Conservation (phyloP, 2,329 filamentous ascomycete genomes). For the Periglandula ipomoeae region DNA sequence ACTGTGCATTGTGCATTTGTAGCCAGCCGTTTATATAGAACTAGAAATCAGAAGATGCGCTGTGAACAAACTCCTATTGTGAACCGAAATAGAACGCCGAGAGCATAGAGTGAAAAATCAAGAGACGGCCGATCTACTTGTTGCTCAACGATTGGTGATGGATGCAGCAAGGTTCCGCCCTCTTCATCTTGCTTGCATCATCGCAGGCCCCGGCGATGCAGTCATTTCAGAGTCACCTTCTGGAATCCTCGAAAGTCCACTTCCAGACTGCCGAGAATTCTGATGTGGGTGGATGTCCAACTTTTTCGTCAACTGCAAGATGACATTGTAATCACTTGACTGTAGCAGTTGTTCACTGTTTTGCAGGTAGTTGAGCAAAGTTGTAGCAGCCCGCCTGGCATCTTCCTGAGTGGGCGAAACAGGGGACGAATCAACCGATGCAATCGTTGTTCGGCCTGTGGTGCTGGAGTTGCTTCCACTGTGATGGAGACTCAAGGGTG, state of each 20-base stretch:
- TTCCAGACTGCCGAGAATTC: constrained; percentile 26
- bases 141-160: too few species aligned
- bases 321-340: constrained; percentile 65
- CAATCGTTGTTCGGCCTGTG: constrained; percentile 14
- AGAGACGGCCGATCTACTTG: too few species aligned
- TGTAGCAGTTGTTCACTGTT: constrained; percentile 57
- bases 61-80: background rate
- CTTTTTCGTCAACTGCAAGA: constrained; percentile 80
- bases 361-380: constrained; percentile 74
- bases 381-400: constrained; percentile 70
- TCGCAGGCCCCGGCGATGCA: constrained; percentile 15
- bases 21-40: background rate
- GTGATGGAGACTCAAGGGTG: constrained; percentile 24
- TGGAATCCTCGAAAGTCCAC: constrained; percentile 45
- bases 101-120: background rate
- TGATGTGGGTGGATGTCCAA: constrained; percentile 57
- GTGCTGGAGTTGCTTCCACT: constrained; percentile 28
- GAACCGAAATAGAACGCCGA: background rate
- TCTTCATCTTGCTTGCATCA: constrained; percentile 21
- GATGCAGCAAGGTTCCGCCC: too few species aligned
- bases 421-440: constrained; percentile 43
- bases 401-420: constrained; percentile 75
- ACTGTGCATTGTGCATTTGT: background rate
- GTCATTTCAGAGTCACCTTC: constrained; percentile 47
- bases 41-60: background rate